Evolutionary conservation across 2,329 filamentous ascomycete genomes (phyloP).

Genomic region (Aspergillus fructus): DNA sequence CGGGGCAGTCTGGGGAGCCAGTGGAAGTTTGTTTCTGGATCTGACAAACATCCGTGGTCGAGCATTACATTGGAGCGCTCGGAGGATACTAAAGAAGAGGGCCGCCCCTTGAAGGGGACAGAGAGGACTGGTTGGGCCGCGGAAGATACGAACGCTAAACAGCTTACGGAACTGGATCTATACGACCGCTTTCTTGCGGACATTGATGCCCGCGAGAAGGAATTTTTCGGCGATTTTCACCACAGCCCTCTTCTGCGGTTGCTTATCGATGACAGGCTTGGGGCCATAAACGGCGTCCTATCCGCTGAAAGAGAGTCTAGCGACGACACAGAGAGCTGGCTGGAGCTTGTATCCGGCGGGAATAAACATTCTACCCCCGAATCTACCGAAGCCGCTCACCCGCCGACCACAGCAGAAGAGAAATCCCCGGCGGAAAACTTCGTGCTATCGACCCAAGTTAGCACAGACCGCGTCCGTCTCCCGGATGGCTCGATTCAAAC

Average conservation of each 20-base stretch:
- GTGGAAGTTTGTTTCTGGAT: slow-evolving; percentile 34
- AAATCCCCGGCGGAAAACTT: slow-evolving; percentile 15
- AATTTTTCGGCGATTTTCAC: slow-evolving; percentile 26
- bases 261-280: slow-evolving; percentile 33
- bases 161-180: slow-evolving; percentile 52
- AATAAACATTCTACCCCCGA: slow-evolving; percentile 26
- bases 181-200: slow-evolving; percentile 52
- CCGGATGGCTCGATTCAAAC: slow-evolving; percentile 60
- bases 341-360: slow-evolving; percentile 28
- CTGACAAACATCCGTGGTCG: slow-evolving; percentile 24
- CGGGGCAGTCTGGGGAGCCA: slow-evolving; percentile 43
- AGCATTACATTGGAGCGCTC: slow-evolving; percentile 23
- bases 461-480: slow-evolving; percentile 54
- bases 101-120: slow-evolving; percentile 13
- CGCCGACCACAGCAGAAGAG: neutral
- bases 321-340: slow-evolving; percentile 26
- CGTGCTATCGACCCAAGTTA: slow-evolving; percentile 58
- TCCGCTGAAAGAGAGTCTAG: slow-evolving; percentile 3
- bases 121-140: slow-evolving; percentile 10
- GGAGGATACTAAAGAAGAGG: slow-evolving; percentile 7
- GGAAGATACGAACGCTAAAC: slow-evolving; percentile 27
- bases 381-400: slow-evolving; percentile 1
- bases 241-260: slow-evolving; percentile 37
- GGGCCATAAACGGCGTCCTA: slow-evolving; percentile 17
- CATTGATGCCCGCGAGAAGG: slow-evolving; percentile 32